Conservation (phyloP, 2,329 filamentous ascomycete genomes). For the Xylaria hypoxylon region DNA sequence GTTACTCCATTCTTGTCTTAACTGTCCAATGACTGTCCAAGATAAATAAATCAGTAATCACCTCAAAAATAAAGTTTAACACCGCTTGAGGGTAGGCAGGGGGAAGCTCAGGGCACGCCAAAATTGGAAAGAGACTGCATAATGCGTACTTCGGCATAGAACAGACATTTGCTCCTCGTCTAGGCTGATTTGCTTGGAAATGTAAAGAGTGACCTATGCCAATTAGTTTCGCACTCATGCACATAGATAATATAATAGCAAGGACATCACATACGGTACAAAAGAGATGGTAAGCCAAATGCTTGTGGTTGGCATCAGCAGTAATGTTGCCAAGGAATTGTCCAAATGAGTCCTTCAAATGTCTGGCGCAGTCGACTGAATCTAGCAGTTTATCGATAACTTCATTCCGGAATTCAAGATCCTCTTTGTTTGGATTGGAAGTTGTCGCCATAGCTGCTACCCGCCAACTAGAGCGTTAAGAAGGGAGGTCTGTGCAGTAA, state of each 20-base stretch:
- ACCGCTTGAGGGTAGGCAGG: background rate
- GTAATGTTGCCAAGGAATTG: slow-evolving; percentile 22
- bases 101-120: background rate
- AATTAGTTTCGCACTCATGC: background rate
- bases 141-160: slow-evolving; percentile 23
- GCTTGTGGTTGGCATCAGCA: slow-evolving; percentile 13
- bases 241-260: background rate
- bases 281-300: slow-evolving; percentile 31
- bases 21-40: slow-evolving; percentile 11
- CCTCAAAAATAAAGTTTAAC: background rate
- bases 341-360: slow-evolving; percentile 14
- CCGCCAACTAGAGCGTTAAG: background rate
- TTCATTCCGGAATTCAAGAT: slow-evolving; percentile 15
- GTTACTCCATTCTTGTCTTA: slow-evolving; percentile 25
- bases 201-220: slow-evolving; percentile 23
- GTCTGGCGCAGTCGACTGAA: slow-evolving; percentile 1
- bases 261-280: slow-evolving; percentile 8
- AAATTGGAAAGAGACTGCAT: background rate
- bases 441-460: slow-evolving; percentile 4
- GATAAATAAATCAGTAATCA: slow-evolving; percentile 9
- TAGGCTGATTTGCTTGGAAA: slow-evolving; percentile 16
- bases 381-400: slow-evolving; percentile 21
- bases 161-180: slow-evolving; percentile 25
- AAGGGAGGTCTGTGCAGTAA: background rate
- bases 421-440: background rate